A percentile compares a stretch with the other conserved stretches of the same genome.
phyloP scores from a whole-genome alignment of 768 basidiomycete genomes.

The Zangia roseola region DNA sequence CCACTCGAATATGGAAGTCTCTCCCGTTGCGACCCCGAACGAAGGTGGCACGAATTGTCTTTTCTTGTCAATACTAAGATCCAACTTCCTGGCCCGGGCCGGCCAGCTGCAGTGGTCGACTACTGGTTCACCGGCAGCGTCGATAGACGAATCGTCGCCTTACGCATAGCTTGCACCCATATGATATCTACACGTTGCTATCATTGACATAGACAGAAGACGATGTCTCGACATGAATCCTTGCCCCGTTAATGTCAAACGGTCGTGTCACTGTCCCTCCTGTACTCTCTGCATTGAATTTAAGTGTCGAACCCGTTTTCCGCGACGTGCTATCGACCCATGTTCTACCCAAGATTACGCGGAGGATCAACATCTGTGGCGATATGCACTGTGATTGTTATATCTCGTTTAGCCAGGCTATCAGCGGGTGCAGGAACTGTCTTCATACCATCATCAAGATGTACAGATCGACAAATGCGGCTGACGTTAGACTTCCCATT shows the following conservation, averaged over 20 bases:
- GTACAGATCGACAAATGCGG: constrained; percentile 7
- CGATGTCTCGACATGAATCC: background rate
- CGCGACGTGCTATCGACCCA: background rate
- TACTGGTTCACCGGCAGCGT: no score
- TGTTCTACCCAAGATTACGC: constrained; percentile 7
- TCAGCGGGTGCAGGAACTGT: no score
- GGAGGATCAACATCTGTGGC: constrained; percentile 14
- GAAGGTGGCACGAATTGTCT: no score
- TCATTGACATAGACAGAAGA: background rate
- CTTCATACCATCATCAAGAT: constrained; percentile 8
- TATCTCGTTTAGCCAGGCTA: no score
- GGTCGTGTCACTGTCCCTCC: background rate
- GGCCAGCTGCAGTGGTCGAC: no score
- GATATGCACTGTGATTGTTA: constrained; percentile 9
- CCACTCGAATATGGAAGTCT: no score
- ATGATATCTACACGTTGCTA: background rate
- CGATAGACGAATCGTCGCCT: no score
- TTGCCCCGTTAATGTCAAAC: background rate
- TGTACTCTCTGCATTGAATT: background rate
- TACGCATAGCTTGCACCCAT: background rate
- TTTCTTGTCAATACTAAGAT: no score
- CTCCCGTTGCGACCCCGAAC: no score
- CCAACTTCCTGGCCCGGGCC: no score
- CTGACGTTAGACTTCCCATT: background rate
- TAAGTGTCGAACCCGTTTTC: background rate